Conservation (phyloP, 768 basidiomycete genomes). For the Pleurotus tuoliensis region DNA sequence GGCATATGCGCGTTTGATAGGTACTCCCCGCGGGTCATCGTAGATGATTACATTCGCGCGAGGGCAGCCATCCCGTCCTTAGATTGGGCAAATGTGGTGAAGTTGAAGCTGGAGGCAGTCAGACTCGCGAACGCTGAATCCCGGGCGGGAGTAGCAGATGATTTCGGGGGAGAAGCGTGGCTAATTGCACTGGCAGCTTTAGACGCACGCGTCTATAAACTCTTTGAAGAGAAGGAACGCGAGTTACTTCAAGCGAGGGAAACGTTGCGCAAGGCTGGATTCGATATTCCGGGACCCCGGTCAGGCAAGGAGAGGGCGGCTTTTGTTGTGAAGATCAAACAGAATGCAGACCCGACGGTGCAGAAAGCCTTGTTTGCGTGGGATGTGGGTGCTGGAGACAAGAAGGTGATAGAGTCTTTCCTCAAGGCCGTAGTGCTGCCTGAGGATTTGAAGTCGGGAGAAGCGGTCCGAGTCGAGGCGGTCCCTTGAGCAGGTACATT, state of each 20-base stretch:
- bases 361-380: slow-evolving; percentile 7
- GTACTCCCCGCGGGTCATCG: slow-evolving; percentile 1
- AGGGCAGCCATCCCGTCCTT: slow-evolving; percentile 5
- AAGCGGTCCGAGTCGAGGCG: background rate
- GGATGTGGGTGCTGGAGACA: slow-evolving; percentile 2
- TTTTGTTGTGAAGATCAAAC: slow-evolving; percentile 7
- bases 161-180: slow-evolving; percentile 11
- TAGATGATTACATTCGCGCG: slow-evolving; percentile 1
- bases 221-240: slow-evolving; percentile 7
- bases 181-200: background rate
- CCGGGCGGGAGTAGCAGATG: slow-evolving; percentile 1
- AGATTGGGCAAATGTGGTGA: background rate
- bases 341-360: background rate
- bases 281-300: background rate
- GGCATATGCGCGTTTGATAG: slow-evolving; percentile 1
- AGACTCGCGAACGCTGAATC: background rate
- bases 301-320: background rate
- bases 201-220: slow-evolving; percentile 1
- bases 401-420: slow-evolving; percentile 3
- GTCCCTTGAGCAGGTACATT: no score
- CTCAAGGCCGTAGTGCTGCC: background rate
- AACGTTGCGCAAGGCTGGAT: background rate
- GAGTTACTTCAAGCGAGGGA: background rate
- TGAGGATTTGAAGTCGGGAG: background rate
- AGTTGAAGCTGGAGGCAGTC: background rate